Base-by-base conservation (phyloP, 345 rosid genomes). In the Hibiscus tridactylites region DNA sequence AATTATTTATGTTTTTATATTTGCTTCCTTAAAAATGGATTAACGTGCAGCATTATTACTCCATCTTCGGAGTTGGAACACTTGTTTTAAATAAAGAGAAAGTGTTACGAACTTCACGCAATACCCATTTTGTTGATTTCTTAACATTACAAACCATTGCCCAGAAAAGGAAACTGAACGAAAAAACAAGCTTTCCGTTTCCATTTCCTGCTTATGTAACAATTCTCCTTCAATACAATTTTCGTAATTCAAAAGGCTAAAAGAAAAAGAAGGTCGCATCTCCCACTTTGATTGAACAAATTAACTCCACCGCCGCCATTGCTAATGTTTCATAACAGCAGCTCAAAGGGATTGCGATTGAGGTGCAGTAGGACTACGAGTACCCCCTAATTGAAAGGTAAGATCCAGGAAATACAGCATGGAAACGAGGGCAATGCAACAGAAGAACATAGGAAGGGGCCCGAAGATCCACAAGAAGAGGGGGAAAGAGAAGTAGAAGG, bases 381-480 rank as follows among this genome's bases (percentile, higher is more conserved):
- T 21, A 21, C 24, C 24, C 24, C 24, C 24, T 21, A 21, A 21
- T 46, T 85, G 85, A 37, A 85, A 84, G 35, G 87, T 81, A 15
- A 80, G 76, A 64, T 93, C 97, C 21, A 91, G 82, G 62, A 85
- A 87, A 72, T 90, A 91, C 44, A 94, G 85, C 86, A 83, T 39
- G 77, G 44, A 78, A 12, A 90, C 90, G 29, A 93, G 80, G 39
- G 81, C 61, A 19, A 85, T 42, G 77, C 97, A 91, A 52, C 85
- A 83, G 49, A 73, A 26, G 67, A 87, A 79, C 97, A 91, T 91
- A 0, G 96, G 88, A 47, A 94, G 75, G 0, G 98, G 97, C 24
- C 98, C 97, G 74, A 91, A 94, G 53, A 91, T 85, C 98, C 98
- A 94, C 58, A 94, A 76, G 52, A 91, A 88, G 28, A 94, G 50